A percentile compares a stretch with the other conserved stretches of the same genome.
These are phyloP conservation scores for Microcera coccophila DNA, from an alignment of 2,329 filamentous ascomycete species.

Conservation along the genomic window DNA sequence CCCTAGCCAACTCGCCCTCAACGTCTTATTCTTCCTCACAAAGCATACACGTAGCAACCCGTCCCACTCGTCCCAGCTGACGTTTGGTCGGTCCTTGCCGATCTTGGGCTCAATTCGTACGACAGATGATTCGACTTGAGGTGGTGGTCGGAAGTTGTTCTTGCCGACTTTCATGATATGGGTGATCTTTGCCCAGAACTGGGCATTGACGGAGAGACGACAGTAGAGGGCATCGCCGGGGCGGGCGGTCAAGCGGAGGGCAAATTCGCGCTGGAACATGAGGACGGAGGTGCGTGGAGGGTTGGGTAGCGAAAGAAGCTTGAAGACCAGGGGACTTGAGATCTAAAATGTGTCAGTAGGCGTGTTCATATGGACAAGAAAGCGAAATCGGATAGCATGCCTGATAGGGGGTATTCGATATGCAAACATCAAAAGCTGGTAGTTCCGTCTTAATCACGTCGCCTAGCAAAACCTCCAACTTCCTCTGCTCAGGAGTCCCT, in stretches of 20 bases:
- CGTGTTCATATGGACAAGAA: not conserved
- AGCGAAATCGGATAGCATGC: constrained; percentile 31
- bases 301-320: constrained; percentile 76
- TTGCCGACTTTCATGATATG: constrained; percentile 88
- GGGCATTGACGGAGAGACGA: constrained; percentile 85
- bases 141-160: constrained; percentile 95
- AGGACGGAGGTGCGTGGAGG: constrained; percentile 81
- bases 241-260: constrained; percentile 80
- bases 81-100: constrained; percentile 71
- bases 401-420: constrained; percentile 64
- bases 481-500: constrained; percentile 77
- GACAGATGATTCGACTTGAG: constrained; percentile 86
- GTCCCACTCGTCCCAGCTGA: constrained; percentile 94
- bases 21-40: constrained; percentile 81
- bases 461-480: constrained; percentile 82
- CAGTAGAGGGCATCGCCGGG: constrained; percentile 88
- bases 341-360: constrained; percentile 50
- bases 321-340: constrained; percentile 86
- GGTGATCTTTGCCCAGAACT: constrained; percentile 71
- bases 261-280: constrained; percentile 97
- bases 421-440: constrained; percentile 75
- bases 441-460: constrained; percentile 83
- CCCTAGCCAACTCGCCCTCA: constrained; percentile 76
- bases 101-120: constrained; percentile 85
- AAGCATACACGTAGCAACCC: constrained; percentile 72